phyloP scores from a whole-genome alignment of 768 basidiomycete species.

The Gautieria morchelliformis region DNA sequence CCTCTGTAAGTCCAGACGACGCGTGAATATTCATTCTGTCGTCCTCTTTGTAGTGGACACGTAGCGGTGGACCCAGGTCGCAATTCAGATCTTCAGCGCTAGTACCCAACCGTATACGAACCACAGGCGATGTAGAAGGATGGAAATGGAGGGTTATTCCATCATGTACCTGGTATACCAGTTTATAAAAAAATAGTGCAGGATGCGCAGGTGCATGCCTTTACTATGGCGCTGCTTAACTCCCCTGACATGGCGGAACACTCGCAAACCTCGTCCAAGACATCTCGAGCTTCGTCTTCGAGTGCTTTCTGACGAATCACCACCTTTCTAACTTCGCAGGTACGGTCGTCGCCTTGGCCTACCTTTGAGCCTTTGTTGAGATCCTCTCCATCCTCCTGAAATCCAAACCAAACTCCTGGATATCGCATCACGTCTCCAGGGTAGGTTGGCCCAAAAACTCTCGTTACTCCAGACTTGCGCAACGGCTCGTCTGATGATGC shows the following conservation, averaged over 20 bases:
- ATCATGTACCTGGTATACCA: slow-evolving; percentile 48
- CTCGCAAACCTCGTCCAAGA: slow-evolving; percentile 64
- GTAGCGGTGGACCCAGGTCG: slow-evolving; percentile 70
- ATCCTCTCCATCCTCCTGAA: slow-evolving; percentile 54
- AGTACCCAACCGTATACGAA: slow-evolving; percentile 64
- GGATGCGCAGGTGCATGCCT: slow-evolving; percentile 31
- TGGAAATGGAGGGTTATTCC: slow-evolving; percentile 66
- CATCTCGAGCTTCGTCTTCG: slow-evolving; percentile 40
- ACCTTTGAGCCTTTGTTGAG: slow-evolving; percentile 43
- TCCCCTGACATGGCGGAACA: slow-evolving; percentile 66
- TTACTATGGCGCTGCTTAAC: slow-evolving; percentile 53
- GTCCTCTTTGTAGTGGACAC: slow-evolving; percentile 81
- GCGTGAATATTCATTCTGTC: slow-evolving; percentile 80
- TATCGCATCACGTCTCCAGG: slow-evolving; percentile 68
- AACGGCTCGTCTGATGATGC: slow-evolving; percentile 55
- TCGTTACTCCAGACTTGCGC: slow-evolving; percentile 53
- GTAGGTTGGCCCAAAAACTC: slow-evolving; percentile 78
- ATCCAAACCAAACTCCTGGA: slow-evolving; percentile 78
- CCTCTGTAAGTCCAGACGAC: slow-evolving; percentile 25
- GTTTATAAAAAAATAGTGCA: background rate
- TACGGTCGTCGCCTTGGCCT: slow-evolving; percentile 46
- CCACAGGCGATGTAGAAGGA: slow-evolving; percentile 37
- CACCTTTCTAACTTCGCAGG: slow-evolving; percentile 69
- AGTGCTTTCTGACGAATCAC: slow-evolving; percentile 61
- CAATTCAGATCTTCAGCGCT: slow-evolving; percentile 74